A percentile compares a stretch with the other conserved stretches of the same genome.
Evolutionary conservation across 139 green algal species (phyloP).

Genomic region (Volvox reticuliferus): DNA sequence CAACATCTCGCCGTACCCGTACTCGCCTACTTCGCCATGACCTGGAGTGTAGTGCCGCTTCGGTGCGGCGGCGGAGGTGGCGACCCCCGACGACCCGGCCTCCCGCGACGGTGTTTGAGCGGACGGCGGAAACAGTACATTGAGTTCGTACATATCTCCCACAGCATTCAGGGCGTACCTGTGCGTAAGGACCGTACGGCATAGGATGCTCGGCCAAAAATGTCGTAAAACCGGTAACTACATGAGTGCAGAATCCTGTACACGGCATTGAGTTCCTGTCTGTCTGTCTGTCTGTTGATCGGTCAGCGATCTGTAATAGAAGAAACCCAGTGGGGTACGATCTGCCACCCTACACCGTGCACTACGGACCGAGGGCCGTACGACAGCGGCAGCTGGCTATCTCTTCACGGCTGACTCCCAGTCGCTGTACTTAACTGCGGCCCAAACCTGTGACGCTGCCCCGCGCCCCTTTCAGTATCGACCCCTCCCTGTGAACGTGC

Average conservation of each 20-base stretch:
- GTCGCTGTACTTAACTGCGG: no score
- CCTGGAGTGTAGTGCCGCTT: constrained; percentile 45
- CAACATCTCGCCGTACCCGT: constrained; percentile 52
- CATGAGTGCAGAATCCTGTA: no score
- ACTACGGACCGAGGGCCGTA: no score
- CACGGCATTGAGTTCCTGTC: no score
- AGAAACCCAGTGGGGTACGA: background rate
- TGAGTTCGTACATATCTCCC: constrained; percentile 64
- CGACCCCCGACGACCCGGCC: background rate
- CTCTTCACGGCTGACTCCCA: no score
- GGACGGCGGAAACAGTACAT: constrained; percentile 54
- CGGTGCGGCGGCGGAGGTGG: background rate
- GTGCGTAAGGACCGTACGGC: background rate
- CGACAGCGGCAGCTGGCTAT: no score
- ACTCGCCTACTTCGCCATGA: constrained; percentile 48
- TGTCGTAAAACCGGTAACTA: no score
- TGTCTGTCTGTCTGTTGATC: no score
- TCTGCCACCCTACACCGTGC: background rate
- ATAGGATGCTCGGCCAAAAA: background rate
- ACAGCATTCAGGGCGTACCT: constrained; percentile 53
- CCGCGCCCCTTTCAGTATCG: no score
- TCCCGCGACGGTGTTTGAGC: background rate
- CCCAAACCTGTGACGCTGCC: no score
- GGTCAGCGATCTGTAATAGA: no score
- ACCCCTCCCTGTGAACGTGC: no score